phyloP scores from a whole-genome alignment of 305 asterid species.

The Euphrasia arctica region DNA sequence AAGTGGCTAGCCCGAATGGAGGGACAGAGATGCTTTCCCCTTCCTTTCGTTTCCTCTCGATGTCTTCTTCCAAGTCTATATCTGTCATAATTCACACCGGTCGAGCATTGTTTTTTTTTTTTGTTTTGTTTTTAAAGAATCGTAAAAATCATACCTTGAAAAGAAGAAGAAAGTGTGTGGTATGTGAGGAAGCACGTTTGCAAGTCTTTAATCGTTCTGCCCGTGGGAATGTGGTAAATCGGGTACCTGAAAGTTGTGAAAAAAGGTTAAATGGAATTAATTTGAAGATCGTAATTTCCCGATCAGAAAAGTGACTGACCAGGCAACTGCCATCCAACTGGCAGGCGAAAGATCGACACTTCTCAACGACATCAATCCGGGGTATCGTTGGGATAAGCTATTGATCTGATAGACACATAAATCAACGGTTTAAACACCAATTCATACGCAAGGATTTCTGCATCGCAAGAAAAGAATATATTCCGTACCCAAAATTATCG shows the following conservation, averaged over 20 bases:
- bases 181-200: constrained; percentile 93
- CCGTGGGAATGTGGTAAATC: constrained; percentile 91
- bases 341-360: constrained; percentile 98
- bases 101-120: neutral
- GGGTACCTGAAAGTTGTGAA: constrained; percentile 65
- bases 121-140: no score
- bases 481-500: constrained; percentile 27
- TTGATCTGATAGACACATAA: constrained; percentile 47
- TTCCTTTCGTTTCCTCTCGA: constrained; percentile 44
- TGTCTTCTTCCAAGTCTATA: constrained; percentile 50
- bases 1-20: constrained; percentile 84
- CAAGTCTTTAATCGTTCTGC: constrained; percentile 78
- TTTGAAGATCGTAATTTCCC: neutral
- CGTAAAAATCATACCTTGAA: constrained; percentile 54
- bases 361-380: constrained; percentile 84
- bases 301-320: constrained; percentile 40
- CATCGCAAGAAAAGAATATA: constrained; percentile 37
- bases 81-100: constrained; percentile 35
- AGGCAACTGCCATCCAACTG: constrained; percentile 99
- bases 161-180: constrained; percentile 95
- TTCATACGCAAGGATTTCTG: neutral
- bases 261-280: constrained; percentile 4
- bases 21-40: constrained; percentile 63
- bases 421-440: constrained; percentile 12
- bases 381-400: constrained; percentile 64